Conservation (phyloP, 129 eudicot species). For the Smallanthus sonchifolius region DNA sequence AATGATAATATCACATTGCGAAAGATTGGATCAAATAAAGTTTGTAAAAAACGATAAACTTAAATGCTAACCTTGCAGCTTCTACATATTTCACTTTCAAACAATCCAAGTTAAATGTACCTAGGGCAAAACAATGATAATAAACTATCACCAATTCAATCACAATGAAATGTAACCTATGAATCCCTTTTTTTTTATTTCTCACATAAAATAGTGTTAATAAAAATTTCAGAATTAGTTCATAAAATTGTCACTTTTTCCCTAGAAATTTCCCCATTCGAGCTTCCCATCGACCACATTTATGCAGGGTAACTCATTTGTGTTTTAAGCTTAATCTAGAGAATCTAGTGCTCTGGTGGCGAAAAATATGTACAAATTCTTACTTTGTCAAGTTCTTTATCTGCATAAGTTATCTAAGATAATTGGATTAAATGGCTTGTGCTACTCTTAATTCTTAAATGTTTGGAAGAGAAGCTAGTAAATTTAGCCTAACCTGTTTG, state of each 20-base stretch:
- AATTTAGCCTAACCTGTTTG: no score
- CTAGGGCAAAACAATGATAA: constrained; percentile 17
- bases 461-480: no score
- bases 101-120: constrained; percentile 41
- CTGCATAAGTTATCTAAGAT: no score
- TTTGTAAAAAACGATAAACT: not conserved
- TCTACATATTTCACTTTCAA: constrained; percentile 36
- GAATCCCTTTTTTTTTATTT: not conserved
- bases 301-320: constrained; percentile 72
- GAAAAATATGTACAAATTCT: constrained; percentile 8
- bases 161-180: not conserved
- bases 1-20: not conserved
- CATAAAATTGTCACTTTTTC: constrained; percentile 46
- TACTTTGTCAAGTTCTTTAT: no score
- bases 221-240: not conserved
- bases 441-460: no score
- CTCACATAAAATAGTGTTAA: not conserved
- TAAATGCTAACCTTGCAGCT: constrained; percentile 39
- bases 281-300: constrained; percentile 86
- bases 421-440: no score
- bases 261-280: constrained; percentile 85
- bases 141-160: not conserved
- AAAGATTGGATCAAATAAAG: not conserved
- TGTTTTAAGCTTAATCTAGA: constrained; percentile 68
- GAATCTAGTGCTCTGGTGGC: constrained; percentile 73